These are phyloP conservation scores for Solanum arcanum DNA, from an alignment of 257 asterid genomes.

Conservation along the genomic window DNA sequence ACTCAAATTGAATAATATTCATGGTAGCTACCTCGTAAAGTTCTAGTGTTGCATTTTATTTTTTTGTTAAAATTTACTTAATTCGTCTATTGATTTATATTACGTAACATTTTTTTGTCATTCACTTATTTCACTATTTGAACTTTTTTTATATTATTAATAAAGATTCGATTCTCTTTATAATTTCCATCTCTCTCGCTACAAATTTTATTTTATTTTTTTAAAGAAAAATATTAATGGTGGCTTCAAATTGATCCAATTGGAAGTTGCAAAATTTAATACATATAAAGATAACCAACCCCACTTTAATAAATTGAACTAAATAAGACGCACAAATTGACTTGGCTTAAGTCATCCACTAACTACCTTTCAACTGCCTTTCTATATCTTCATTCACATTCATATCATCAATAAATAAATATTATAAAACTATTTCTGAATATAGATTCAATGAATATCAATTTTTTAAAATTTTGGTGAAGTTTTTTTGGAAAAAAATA, in stretches of 20 bases:
- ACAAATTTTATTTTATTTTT: neutral
- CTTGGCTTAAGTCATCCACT: neutral
- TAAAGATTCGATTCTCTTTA: neutral
- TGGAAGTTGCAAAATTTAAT: neutral
- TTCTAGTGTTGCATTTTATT: neutral
- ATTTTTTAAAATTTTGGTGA: neutral
- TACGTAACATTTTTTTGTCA: neutral
- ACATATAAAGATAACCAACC: neutral
- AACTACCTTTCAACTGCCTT: neutral
- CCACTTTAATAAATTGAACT: neutral
- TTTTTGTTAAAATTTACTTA: neutral
- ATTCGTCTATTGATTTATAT: neutral
- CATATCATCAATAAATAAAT: neutral
- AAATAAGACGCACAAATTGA: neutral
- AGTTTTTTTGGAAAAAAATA: no score
- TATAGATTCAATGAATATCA: neutral
- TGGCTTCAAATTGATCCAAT: neutral
- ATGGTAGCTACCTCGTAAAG: neutral
- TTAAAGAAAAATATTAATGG: accelerated
- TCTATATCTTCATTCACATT: neutral
- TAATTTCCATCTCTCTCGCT: neutral
- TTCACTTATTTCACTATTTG: neutral
- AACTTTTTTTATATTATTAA: no score
- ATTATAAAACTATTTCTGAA: neutral
- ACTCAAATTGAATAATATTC: neutral